Evolutionary conservation across 768 basidiomycete species (phyloP).

Genomic region (Hericium coralloides): DNA sequence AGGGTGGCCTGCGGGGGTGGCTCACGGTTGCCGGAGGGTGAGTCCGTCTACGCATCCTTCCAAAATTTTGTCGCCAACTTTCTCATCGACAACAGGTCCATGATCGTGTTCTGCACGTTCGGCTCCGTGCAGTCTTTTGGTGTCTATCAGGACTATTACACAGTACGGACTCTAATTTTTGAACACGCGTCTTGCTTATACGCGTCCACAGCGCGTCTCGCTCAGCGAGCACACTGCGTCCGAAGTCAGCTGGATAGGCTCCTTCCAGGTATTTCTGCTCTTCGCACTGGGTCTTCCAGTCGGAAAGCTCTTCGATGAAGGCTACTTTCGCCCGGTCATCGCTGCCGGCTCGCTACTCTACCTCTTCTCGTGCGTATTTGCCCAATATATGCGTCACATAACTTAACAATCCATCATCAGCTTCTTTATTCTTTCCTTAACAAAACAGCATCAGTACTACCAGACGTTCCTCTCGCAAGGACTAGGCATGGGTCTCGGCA

Average conservation of each 20-base stretch:
- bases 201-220: background rate
- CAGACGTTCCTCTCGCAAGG: slow-evolving; percentile 49
- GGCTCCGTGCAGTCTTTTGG: slow-evolving; percentile 2
- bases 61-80: background rate
- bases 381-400: background rate
- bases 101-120: slow-evolving; percentile 1
- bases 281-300: background rate
- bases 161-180: background rate
- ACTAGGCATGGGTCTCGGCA: slow-evolving; percentile 46
- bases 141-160: slow-evolving; percentile 3
- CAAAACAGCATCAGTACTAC: slow-evolving; percentile 38
- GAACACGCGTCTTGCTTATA: background rate
- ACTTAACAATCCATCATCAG: slow-evolving; percentile 15
- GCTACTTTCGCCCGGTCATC: background rate
- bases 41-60: background rate
- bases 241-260: slow-evolving; percentile 1
- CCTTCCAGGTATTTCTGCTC: background rate
- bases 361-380: background rate
- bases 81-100: background rate
- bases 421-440: slow-evolving; percentile 42
- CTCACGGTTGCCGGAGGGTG: background rate
- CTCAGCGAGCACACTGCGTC: background rate
- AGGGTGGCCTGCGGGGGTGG: background rate
- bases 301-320: background rate
- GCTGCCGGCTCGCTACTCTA: background rate